Conservation (phyloP, 352 stramenopile genomes). For the Discostella stelligera region DNA sequence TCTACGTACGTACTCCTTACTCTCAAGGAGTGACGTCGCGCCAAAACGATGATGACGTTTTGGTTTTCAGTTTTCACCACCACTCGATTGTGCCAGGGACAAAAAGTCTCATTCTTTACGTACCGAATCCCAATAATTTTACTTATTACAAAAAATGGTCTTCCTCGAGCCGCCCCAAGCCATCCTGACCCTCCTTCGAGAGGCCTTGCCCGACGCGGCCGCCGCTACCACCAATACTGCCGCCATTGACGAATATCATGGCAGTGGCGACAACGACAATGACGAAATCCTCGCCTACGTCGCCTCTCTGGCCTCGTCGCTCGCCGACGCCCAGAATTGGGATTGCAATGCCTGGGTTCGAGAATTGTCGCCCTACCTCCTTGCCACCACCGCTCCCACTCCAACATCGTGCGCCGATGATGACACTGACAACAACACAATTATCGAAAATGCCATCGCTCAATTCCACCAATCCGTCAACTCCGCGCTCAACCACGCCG, state of each 20-base stretch:
- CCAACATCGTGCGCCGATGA: constrained; percentile 1
- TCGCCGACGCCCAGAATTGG: constrained; percentile 63
- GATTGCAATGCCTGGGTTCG: constrained; percentile 54
- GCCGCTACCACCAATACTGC: constrained; percentile 17
- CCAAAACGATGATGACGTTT: too few species aligned
- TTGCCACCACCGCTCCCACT: not conserved
- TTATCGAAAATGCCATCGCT: constrained; percentile 35
- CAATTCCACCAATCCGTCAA: constrained; percentile 52
- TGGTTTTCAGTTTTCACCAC: too few species aligned
- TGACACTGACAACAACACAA: not conserved
- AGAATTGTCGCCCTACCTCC: constrained; percentile 70
- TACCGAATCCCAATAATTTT: too few species aligned
- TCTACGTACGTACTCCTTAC: too few species aligned
- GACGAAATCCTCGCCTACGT: constrained; percentile 78
- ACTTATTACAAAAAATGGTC: constrained; percentile 63
- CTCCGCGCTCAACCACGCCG: constrained; percentile 37
- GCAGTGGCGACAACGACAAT: constrained; percentile 17
- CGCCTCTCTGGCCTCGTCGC: constrained; percentile 58
- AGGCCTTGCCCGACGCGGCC: constrained; percentile 44
- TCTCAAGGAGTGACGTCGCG: too few species aligned
- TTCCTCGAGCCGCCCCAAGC: constrained; percentile 65
- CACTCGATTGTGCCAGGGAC: too few species aligned
- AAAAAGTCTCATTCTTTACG: too few species aligned
- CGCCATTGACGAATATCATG: not conserved
- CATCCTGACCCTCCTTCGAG: constrained; percentile 56